Evolutionary conservation across 2,329 filamentous ascomycete genomes (phyloP), one percentile per base, ranked within the genome.

Genomic region (Botryotinia convoluta): DNA sequence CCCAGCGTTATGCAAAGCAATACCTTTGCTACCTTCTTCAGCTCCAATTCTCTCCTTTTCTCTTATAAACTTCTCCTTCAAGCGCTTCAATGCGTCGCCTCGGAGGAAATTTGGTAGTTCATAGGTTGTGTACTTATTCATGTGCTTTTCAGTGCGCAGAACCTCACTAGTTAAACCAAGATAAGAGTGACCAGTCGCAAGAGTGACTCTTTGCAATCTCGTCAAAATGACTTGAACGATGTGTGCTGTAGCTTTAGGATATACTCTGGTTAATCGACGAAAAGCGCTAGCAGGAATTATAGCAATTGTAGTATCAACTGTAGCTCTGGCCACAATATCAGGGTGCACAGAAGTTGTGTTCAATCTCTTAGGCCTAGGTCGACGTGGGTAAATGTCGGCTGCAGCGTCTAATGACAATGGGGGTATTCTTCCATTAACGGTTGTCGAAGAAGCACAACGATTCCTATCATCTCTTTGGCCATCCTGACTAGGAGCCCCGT

Each of bases 241-340:
- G 80, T 99, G 97, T 2, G 96, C 92, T 3, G 96, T 98, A 16
- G 97, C 95, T 84, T 97, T 97, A 16, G 96, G 96, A 78, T 98
- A 99, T 37, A 98, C 91, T 79, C 93, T 90, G 69, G 97, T 99
- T 70, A 99, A 85, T 14, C 97, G 91, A 71, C 94, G 90, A 79
- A 99, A 99, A 5, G 96, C 97, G 80, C 94, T 97, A 0, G 96
- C 96, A 1, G 97, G 97, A 73, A 99, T 99, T 76, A 99, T 97
- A 9, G 96, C 96, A 82, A 99, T 98, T 0, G 97, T 99, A 0
- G 96, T 99, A 81, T 99, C 97, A 37, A 97, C 92, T 26, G 94
- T 97, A 9, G 96, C 96, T 76, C 96, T 89, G n/a, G 95, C 96
- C 76, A 99, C 94, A 75, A 99, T 96, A 80, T 99, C 96, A 18